phyloP scores from a whole-genome alignment of 148 eudicot genomes.

The Arbutus unedo region DNA sequence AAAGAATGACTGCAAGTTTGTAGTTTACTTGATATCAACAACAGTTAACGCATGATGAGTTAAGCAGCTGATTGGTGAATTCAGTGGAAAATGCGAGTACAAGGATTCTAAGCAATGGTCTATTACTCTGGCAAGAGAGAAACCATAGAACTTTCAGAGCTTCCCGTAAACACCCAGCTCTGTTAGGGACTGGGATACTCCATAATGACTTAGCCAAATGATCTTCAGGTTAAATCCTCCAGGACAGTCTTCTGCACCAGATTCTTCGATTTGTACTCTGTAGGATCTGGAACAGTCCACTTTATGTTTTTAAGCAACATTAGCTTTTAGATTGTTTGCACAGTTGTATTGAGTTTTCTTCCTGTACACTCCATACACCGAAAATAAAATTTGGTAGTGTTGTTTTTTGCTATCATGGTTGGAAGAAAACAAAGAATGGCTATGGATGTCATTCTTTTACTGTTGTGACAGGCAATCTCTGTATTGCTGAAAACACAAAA shows the following conservation, averaged over 20 bases:
- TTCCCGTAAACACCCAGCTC: neutral
- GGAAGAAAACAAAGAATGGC: neutral
- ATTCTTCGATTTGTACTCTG: neutral
- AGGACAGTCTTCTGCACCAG: neutral
- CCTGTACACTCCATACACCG: neutral
- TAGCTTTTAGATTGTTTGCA: neutral
- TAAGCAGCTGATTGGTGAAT: too few relatives aligned
- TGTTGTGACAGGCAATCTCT: neutral
- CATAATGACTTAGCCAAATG: neutral
- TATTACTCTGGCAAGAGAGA: neutral
- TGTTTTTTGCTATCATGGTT: neutral
- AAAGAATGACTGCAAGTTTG: too few relatives aligned
- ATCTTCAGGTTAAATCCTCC: neutral
- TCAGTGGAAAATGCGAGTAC: too few relatives aligned
- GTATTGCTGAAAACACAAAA: neutral
- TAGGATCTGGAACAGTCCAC: neutral
- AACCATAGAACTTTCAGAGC: neutral
- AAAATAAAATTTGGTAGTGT: neutral
- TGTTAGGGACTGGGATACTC: too few relatives aligned
- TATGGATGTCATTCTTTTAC: neutral
- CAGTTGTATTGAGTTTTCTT: neutral
- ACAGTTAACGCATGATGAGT: too few relatives aligned
- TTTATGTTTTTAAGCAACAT: neutral
- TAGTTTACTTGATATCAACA: too few relatives aligned
- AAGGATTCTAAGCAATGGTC: too few relatives aligned